Conservation (phyloP, 2,329 filamentous ascomycete genomes). For the Aspergillus ochraceoroseus region DNA sequence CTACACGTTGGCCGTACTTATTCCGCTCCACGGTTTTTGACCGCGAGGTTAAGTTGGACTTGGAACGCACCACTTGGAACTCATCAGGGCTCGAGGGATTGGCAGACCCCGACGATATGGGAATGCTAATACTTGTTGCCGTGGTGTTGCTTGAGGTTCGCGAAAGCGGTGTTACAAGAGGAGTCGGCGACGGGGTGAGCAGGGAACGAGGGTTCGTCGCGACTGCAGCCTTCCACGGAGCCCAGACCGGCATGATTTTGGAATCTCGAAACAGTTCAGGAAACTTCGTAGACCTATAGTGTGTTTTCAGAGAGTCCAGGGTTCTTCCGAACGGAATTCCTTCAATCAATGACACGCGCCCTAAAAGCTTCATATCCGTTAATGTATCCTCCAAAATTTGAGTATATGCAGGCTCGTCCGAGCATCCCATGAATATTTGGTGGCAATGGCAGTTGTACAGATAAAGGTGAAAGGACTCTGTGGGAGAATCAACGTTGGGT, state of each 20-base stretch:
- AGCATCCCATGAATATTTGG: slow-evolving; percentile 57
- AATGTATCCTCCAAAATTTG: slow-evolving; percentile 49
- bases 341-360: slow-evolving; percentile 54
- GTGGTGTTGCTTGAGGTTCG: slow-evolving; percentile 41
- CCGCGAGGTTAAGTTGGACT: slow-evolving; percentile 29
- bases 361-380: slow-evolving; percentile 42
- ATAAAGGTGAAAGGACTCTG: slow-evolving; percentile 53
- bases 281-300: slow-evolving; percentile 50
- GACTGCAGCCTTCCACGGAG: slow-evolving; percentile 33
- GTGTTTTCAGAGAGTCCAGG: slow-evolving; percentile 44
- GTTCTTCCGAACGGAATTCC: slow-evolving; percentile 54
- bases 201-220: slow-evolving; percentile 28
- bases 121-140: slow-evolving; percentile 32
- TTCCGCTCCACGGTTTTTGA: slow-evolving; percentile 50
- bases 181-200: slow-evolving; percentile 38
- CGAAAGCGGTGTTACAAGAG: slow-evolving; percentile 29
- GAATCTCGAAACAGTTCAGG: slow-evolving; percentile 51
- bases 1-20: slow-evolving; percentile 56
- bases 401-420: slow-evolving; percentile 53
- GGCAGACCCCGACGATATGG: slow-evolving; percentile 35
- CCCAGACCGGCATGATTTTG: slow-evolving; percentile 43
- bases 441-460: slow-evolving; percentile 57
- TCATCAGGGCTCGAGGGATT: slow-evolving; percentile 37
- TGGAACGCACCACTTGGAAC: slow-evolving; percentile 39
- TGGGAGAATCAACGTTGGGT: slow-evolving; percentile 14